phyloP scores from a whole-genome alignment of 164 flowering plant genomes.

The Brasenia schreberi region DNA sequence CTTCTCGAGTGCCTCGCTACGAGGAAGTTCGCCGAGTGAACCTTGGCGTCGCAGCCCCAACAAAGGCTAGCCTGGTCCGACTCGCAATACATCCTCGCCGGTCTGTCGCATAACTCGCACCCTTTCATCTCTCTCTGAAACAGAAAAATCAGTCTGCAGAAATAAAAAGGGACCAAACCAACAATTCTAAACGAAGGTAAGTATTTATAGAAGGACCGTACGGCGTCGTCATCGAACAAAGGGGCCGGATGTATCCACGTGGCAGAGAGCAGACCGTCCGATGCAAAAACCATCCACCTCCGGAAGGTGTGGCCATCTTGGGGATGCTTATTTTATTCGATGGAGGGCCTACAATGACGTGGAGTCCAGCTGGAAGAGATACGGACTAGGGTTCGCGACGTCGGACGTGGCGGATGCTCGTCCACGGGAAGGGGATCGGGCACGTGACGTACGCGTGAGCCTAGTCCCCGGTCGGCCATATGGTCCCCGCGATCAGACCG shows the following conservation, averaged over 20 bases:
- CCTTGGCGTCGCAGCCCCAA: constrained; percentile 62
- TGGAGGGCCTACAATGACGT: neutral
- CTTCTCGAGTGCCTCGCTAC: constrained; percentile 46
- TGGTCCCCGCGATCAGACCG: neutral
- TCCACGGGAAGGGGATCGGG: neutral
- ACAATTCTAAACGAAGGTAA: neutral
- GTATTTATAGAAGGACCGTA: neutral
- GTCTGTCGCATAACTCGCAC: constrained; percentile 43
- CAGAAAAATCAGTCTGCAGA: neutral
- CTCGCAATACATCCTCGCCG: constrained; percentile 58
- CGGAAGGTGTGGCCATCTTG: neutral
- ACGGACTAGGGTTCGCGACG: neutral
- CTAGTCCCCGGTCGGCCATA: too few species aligned
- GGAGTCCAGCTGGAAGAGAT: neutral
- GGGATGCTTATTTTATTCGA: neutral
- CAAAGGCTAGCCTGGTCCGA: constrained; percentile 72
- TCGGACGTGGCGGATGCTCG: constrained; percentile 3
- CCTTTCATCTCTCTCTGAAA: constrained; percentile 21
- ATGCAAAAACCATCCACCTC: neutral
- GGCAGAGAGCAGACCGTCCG: neutral
- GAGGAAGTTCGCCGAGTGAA: constrained; percentile 75
- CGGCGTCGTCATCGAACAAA: neutral
- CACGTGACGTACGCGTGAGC: neutral
- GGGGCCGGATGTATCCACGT: neutral
- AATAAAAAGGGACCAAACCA: too few species aligned